phyloP scores from a whole-genome alignment of 768 basidiomycete genomes.

The Boletellus ananiceps region DNA sequence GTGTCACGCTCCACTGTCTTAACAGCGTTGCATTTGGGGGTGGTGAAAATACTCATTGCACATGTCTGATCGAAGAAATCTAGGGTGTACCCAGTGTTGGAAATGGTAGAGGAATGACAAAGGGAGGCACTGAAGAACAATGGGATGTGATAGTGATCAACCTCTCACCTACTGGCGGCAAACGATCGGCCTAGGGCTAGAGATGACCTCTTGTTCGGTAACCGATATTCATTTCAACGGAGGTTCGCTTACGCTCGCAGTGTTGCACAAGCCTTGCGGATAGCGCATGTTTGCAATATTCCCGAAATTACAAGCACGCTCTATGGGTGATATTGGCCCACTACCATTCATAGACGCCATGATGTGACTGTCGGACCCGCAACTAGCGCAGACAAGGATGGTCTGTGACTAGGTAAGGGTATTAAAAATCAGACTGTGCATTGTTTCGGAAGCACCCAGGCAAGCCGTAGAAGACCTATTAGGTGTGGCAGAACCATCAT shows the following conservation, averaged over 20 bases:
- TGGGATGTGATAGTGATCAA: not conserved
- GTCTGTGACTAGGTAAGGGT: not conserved
- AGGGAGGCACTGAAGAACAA: not conserved
- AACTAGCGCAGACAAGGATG: not conserved
- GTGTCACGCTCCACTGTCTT: constrained; percentile 4
- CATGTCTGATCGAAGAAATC: not conserved
- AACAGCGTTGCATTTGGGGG: constrained; percentile 3
- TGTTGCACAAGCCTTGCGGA: constrained; percentile 12
- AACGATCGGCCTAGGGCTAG: constrained; percentile 3
- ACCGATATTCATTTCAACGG: not conserved
- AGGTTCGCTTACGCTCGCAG: not conserved
- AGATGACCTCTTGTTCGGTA: not conserved
- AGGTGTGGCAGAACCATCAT: not conserved
- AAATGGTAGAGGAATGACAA: not conserved
- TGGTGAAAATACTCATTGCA: not conserved
- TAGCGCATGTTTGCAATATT: constrained; percentile 7
- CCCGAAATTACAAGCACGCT: not conserved
- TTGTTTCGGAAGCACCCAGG: not conserved
- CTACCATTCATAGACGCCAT: not conserved
- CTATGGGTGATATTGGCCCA: not conserved
- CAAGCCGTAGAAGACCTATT: too few relatives aligned
- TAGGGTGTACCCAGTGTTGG: not conserved
- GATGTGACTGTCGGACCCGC: not conserved
- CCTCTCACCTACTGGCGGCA: constrained; percentile 2
- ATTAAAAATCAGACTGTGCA: not conserved